Conservation (phyloP, 768 basidiomycete species). For the Pleurotus cornucopiae region DNA sequence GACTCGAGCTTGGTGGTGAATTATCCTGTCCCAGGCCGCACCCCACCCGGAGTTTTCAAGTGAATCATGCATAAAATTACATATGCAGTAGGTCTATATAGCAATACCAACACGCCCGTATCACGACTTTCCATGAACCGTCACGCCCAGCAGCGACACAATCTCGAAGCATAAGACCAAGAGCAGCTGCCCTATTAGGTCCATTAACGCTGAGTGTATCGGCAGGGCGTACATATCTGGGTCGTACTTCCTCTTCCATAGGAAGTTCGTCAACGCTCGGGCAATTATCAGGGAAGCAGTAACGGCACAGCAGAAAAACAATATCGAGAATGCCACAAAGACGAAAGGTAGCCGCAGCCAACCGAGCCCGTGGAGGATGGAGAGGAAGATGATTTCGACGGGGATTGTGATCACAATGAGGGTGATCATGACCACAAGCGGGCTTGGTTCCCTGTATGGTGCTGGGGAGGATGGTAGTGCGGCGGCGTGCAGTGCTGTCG, state of each 20-base stretch:
- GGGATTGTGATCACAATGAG: slow-evolving; percentile 78
- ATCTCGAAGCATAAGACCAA: slow-evolving; percentile 75
- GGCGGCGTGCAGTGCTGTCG: slow-evolving; percentile 79
- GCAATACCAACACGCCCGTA: no score
- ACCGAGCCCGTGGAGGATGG: slow-evolving; percentile 56
- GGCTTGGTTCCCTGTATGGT: slow-evolving; percentile 30
- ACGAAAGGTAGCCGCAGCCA: slow-evolving; percentile 74
- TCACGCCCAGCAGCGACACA: slow-evolving; percentile 42
- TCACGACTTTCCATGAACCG: slow-evolving; percentile 15
- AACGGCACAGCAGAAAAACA: slow-evolving; percentile 74
- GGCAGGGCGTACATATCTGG: slow-evolving; percentile 95
- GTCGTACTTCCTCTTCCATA: slow-evolving; percentile 77
- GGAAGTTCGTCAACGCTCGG: slow-evolving; percentile 59
- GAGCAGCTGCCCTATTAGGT: slow-evolving; percentile 77
- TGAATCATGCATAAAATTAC: no score
- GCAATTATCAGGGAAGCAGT: slow-evolving; percentile 66
- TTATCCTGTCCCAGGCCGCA: no score
- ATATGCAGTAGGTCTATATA: no score
- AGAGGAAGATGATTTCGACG: slow-evolving; percentile 72
- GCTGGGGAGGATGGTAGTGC: slow-evolving; percentile 27
- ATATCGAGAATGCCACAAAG: slow-evolving; percentile 63
- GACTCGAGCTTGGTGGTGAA: no score
- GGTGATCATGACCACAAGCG: slow-evolving; percentile 56
- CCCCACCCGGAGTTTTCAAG: no score
- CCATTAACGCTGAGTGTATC: slow-evolving; percentile 85